A percentile compares a stretch with the other conserved stretches of the same genome.
phyloP scores from a whole-genome alignment of 2,329 filamentous ascomycete species.

The Microthyrium microscopicum region DNA sequence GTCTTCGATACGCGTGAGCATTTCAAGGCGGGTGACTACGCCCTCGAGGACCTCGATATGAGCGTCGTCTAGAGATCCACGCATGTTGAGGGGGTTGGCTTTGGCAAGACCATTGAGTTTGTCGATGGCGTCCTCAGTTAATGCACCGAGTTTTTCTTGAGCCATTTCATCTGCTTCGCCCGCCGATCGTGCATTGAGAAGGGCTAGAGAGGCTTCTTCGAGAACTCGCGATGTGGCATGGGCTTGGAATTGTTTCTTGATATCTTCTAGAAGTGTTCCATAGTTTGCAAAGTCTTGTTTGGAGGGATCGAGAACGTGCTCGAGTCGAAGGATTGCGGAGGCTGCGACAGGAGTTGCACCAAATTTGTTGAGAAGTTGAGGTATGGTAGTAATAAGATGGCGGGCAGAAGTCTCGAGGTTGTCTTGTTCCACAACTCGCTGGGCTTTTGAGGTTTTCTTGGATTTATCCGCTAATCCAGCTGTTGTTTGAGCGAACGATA shows the following conservation, averaged over 20 bases:
- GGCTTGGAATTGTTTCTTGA: constrained; percentile 85
- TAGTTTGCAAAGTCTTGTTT: constrained; percentile 74
- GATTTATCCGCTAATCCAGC: constrained; percentile 43
- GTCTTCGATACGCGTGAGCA: constrained; percentile 64
- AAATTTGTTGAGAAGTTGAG: constrained; percentile 78
- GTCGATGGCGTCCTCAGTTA: constrained; percentile 75
- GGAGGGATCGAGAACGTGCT: constrained; percentile 74
- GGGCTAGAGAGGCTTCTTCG: constrained; percentile 63
- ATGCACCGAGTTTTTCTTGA: constrained; percentile 57
- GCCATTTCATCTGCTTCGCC: constrained; percentile 80
- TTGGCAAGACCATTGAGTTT: constrained; percentile 53
- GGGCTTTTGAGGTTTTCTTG: constrained; percentile 35
- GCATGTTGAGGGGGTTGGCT: constrained; percentile 52
- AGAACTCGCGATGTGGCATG: constrained; percentile 78
- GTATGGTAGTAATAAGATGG: constrained; percentile 62
- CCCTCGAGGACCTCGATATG: constrained; percentile 56
- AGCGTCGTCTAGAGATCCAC: constrained; percentile 49
- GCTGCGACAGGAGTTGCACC: constrained; percentile 79
- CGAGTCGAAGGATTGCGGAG: constrained; percentile 67
- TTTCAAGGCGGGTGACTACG: constrained; percentile 61
- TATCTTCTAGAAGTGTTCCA: constrained; percentile 68
- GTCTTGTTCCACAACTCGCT: constrained; percentile 42
- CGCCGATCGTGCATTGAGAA: constrained; percentile 71
- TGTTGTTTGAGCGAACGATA: constrained; percentile 47
- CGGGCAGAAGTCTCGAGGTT: constrained; percentile 64